A percentile compares a stretch with the other conserved stretches of the same genome.
Conservation (phyloP, 345 rosid species). For the Limnanthes douglasii region DNA sequence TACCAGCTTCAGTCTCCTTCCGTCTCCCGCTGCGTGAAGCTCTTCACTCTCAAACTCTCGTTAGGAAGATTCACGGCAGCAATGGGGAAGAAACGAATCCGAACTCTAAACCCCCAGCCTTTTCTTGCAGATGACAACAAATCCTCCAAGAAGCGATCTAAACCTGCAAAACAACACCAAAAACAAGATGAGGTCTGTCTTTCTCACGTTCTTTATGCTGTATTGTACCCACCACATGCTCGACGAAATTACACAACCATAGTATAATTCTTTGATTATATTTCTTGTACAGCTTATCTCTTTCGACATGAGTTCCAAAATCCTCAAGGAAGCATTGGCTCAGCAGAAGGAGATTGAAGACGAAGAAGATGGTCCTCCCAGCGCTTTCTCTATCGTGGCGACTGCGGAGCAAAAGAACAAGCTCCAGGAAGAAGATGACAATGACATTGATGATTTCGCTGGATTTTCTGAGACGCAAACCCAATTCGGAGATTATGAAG, state of each 20-base stretch:
- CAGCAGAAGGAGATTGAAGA: constrained; percentile 77
- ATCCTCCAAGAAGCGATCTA: constrained; percentile 46
- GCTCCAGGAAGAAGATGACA: constrained; percentile 30
- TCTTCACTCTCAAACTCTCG: too few species aligned
- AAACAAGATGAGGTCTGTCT: constrained; percentile 26
- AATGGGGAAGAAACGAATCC: constrained; percentile 39
- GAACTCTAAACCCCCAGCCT: constrained; percentile 52
- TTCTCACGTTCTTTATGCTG: background rate
- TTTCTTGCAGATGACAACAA: constrained; percentile 34
- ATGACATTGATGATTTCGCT: constrained; percentile 44
- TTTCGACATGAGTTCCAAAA: constrained; percentile 61
- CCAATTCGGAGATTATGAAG: constrained; percentile 37
- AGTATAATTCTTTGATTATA: background rate
- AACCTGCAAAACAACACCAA: constrained; percentile 54
- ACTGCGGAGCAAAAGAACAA: constrained; percentile 22
- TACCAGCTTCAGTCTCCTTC: too few species aligned
- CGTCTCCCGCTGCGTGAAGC: too few species aligned
- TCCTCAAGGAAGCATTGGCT: constrained; percentile 63
- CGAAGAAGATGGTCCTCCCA: constrained; percentile 31
- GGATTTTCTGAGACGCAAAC: constrained; percentile 54
- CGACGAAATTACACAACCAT: background rate
- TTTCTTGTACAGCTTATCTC: constrained; percentile 32
- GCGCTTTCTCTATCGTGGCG: constrained; percentile 19
- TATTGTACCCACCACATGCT: background rate
- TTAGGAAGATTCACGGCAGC: too few species aligned